Conservation (phyloP, 2,329 filamentous ascomycete species). For the Laburnicola sp. region DNA sequence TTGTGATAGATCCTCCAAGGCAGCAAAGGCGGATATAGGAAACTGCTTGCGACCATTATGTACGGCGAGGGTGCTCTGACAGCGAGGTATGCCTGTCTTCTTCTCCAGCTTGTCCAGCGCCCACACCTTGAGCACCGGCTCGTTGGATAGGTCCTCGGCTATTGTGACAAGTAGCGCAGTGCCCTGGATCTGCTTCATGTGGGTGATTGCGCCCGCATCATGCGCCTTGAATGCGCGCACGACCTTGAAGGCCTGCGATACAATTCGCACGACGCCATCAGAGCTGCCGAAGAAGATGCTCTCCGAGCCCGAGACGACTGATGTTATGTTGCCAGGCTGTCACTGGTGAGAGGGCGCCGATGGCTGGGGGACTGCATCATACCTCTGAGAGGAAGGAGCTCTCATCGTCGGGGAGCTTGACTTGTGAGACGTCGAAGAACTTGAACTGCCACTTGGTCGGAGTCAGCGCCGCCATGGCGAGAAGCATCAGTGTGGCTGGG, state of each 20-base stretch:
- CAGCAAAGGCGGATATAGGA: conserved; percentile 89
- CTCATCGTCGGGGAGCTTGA: conserved; percentile 78
- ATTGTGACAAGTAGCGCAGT: conserved; percentile 85
- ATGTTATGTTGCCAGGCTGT: conserved; percentile 70
- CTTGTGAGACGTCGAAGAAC: conserved; percentile 94
- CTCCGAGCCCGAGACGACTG: conserved; percentile 82
- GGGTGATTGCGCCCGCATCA: conserved; percentile 76
- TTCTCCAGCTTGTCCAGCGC: conserved; percentile 90
- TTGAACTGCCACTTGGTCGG: conserved; percentile 92
- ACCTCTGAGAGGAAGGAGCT: conserved; percentile 78
- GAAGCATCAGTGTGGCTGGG: neutral
- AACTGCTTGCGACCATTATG: conserved; percentile 91
- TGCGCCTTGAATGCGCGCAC: conserved; percentile 85
- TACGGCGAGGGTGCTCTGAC: conserved; percentile 81
- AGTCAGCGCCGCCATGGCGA: conserved; percentile 27
- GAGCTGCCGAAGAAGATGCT: conserved; percentile 86
- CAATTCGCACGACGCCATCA: conserved; percentile 83
- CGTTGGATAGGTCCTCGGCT: conserved; percentile 81
- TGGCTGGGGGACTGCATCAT: conserved; percentile 44
- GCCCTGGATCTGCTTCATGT: conserved; percentile 89
- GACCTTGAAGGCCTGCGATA: conserved; percentile 85
- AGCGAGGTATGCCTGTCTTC: conserved; percentile 87
- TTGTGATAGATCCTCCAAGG: conserved; percentile 85
- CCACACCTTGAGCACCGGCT: conserved; percentile 96
- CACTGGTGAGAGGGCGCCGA: conserved; percentile 30